Conservation (phyloP, 148 eudicot genomes). For the Amaranthus hypochondriacus region DNA sequence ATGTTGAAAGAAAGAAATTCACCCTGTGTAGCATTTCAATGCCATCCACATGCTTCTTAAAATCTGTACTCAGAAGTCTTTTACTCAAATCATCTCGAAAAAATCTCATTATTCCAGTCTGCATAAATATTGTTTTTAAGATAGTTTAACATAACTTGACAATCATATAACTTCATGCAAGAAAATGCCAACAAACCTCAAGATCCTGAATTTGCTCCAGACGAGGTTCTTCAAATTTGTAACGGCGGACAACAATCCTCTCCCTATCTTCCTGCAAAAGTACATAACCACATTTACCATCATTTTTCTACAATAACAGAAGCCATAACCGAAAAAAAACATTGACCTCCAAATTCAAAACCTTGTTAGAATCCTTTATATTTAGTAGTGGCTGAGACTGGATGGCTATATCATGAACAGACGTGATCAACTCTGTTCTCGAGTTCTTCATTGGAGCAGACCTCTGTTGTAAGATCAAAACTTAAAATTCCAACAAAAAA, state of each 20-base stretch:
- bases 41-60: constrained; percentile 95
- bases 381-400: constrained; percentile 84
- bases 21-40: constrained; percentile 96
- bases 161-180: background rate
- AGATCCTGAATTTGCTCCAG: constrained; percentile 95
- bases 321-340: background rate
- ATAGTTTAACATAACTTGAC: background rate
- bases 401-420: constrained; percentile 74
- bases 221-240: constrained; percentile 92
- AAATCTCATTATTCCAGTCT: constrained; percentile 75
- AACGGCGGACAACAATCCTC: constrained; percentile 87
- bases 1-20: constrained; percentile 9
- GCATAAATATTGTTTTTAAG: constrained; percentile 14
- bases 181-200: constrained; percentile 50
- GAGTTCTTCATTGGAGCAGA: constrained; percentile 51
- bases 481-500: background rate
- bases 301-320: background rate
- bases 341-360: constrained; percentile 11
- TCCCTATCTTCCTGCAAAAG: constrained; percentile 82
- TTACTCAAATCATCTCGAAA: constrained; percentile 85
- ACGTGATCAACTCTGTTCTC: constrained; percentile 68
- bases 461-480: constrained; percentile 42
- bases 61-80: constrained; percentile 87
- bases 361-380: constrained; percentile 94
- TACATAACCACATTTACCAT: constrained; percentile 15